Evolutionary conservation across 2,329 filamentous ascomycete species (phyloP), one percentile per base, ranked within the genome.

Genomic region (Phyllosticta citrichinensis): DNA sequence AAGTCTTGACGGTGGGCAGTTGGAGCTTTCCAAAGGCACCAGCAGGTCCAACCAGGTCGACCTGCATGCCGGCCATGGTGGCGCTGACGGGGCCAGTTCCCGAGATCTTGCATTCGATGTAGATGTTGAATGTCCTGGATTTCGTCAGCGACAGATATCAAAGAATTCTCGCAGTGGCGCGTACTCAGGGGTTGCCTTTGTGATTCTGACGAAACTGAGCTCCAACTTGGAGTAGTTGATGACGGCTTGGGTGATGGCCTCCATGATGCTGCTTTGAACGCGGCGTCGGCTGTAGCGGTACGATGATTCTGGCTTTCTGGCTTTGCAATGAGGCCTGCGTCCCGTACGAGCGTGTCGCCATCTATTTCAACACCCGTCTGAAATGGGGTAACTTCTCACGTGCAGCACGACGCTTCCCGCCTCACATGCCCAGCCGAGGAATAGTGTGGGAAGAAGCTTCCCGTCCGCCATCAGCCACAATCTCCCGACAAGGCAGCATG

Each of bases 141-240:
- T 50, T 55, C 25, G 51, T 60, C 3, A 20, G 12, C 20, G 52
- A 3, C 5, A 17, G n/a, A 14, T 14, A 14, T 10, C 8, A 19
- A 53, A n/a, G 8, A 6, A 8, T 8, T 17, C 12, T 17, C 5
- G 9, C 33, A 5, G 14, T 40, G 10, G 5, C 33, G 12, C 33
- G 14, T 56, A 62, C 61, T 64, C 52, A 22, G 53, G 35, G 6
- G 47, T 57, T 8, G 60, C 55, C 22, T 60, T 47, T 24, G 52
- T 60, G 55, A 64, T 64, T 50, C 56, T 62, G 57, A 64, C 62
- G 25, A 60, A 47, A 5, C 27, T 33, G 25, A 64, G 54, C 61
- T 64, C 62, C 56, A 64, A 56, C 33, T 56, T 58, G 52, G 60
- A 62, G 20, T 53, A 52, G 61, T 64, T 64, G n/a, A 64, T 54